Conservation (phyloP, 2,329 filamentous ascomycete species). For the Dryadomyces quercivorus region DNA sequence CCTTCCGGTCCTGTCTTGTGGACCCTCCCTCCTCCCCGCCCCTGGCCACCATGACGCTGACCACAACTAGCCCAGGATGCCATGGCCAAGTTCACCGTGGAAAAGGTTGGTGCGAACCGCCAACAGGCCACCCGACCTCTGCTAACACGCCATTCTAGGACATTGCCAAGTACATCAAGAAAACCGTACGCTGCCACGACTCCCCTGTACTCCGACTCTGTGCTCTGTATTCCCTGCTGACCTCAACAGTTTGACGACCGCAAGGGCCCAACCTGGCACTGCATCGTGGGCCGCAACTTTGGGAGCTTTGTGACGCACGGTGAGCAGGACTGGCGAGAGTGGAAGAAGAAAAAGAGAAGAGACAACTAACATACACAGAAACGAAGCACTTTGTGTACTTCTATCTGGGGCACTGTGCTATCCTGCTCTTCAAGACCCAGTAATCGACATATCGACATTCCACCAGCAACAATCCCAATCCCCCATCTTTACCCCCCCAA, state of each 20-base stretch:
- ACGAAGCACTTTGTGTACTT: slow-evolving; percentile 99
- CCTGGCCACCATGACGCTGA: background rate
- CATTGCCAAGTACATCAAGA: slow-evolving; percentile 92
- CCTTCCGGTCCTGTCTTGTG: no score
- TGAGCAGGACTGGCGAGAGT: slow-evolving; percentile 39
- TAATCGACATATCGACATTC: slow-evolving; percentile 26
- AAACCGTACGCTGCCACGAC: slow-evolving; percentile 48
- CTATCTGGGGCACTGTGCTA: slow-evolving; percentile 96
- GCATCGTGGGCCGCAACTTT: slow-evolving; percentile 96
- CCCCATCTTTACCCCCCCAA: background rate
- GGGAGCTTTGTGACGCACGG: slow-evolving; percentile 98
- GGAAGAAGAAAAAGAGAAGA: background rate
- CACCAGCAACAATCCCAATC: background rate
- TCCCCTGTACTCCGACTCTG: no score
- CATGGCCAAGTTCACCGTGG: slow-evolving; percentile 50
- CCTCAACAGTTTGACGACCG: slow-evolving; percentile 76
- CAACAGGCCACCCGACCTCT: background rate
- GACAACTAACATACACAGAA: slow-evolving; percentile 40
- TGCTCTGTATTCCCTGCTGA: background rate
- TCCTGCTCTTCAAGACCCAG: slow-evolving; percentile 98
- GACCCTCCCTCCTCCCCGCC: background rate
- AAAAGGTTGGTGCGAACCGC: slow-evolving; percentile 33
- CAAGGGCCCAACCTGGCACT: slow-evolving; percentile 98
- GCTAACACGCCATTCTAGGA: slow-evolving; percentile 41
- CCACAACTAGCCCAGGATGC: slow-evolving; percentile 42